Evolutionary conservation across 805 yeast species (phyloP), one percentile per base, ranked within the genome.

Genomic region (Candida tallmaniae): DNA sequence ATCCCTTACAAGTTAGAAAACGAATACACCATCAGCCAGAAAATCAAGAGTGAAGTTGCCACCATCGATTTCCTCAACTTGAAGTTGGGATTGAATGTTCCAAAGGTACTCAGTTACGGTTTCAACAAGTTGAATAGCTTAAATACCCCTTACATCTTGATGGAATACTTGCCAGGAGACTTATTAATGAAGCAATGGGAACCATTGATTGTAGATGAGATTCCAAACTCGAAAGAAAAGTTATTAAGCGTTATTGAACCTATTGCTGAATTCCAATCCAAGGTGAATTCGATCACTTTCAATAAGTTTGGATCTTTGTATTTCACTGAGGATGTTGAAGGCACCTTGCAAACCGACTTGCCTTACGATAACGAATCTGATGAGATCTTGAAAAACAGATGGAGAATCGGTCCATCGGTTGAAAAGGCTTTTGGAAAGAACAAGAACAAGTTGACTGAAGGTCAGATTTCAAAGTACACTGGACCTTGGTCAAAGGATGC

Each of bases 111-210:
- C 36, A 73, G 82, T 2, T 83, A 78, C 51, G 86, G 87, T 39
- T 67, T 75, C 19, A 71, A 74, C 29, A 59, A 67, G 15, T 58
- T 73, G 29, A 90, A 89, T 54, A 70, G 78, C 10, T 51, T 89
- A 22, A 74, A 77, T 33, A 59, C 78, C 21, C 95, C 96, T 25
- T 90, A 79, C 54, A 79, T 86, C 36, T 65, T 90, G 45, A 75
- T 83, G 80, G 96, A 90, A 56, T 76, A 62, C 51, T 68, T 84
- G 39, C 80, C 76, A 32, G 96, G 97, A 32, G 82, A 79, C 18
- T 71, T 84, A 40, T 65, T 90, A 45, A 90, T 93, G 96, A 83
- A 76, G 48, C 65, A 77, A 42, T 90, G 98, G 98, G 77, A 84
- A 44, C 97, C 98, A 12, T 73, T 85, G 55, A 65, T 73, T 14